Evolutionary conservation across 768 basidiomycete genomes (phyloP).

Genomic region (Lentinula detonsa): DNA sequence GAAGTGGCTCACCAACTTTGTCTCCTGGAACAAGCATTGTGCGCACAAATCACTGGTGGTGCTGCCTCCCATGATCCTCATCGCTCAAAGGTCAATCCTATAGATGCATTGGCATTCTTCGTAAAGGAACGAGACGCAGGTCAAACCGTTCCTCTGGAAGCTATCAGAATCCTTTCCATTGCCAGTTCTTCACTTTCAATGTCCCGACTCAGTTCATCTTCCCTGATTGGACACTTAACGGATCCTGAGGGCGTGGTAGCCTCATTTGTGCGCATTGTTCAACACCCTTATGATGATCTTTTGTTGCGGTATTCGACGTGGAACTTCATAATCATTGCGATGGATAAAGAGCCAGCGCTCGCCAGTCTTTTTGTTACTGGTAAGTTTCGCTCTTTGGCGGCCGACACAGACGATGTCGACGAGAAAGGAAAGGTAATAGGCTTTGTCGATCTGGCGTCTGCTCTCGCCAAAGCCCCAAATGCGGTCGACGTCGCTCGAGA

Average conservation of each 20-base stretch:
- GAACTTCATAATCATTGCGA: slow-evolving; percentile 75
- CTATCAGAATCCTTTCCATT: slow-evolving; percentile 60
- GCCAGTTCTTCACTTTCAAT: slow-evolving; percentile 61
- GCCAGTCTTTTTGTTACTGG: slow-evolving; percentile 76
- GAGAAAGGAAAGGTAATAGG: slow-evolving; percentile 33
- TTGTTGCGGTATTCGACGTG: slow-evolving; percentile 71
- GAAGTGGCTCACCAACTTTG: slow-evolving; percentile 40
- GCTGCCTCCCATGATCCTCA: slow-evolving; percentile 36
- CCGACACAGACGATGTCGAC: slow-evolving; percentile 22
- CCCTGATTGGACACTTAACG: slow-evolving; percentile 72
- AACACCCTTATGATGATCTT: slow-evolving; percentile 77
- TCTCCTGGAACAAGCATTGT: slow-evolving; percentile 73
- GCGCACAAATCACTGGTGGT: slow-evolving; percentile 52
- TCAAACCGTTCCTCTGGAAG: slow-evolving; percentile 53
- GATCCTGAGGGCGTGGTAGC: slow-evolving; percentile 69
- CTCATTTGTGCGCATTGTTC: slow-evolving; percentile 63
- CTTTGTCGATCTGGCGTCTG: slow-evolving; percentile 22
- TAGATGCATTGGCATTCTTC: slow-evolving; percentile 69
- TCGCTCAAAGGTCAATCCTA: slow-evolving; percentile 55
- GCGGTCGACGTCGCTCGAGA: slow-evolving; percentile 66
- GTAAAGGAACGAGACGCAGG: slow-evolving; percentile 64
- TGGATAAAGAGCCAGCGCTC: slow-evolving; percentile 84
- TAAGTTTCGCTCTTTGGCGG: slow-evolving; percentile 46
- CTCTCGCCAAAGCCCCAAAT: slow-evolving; percentile 34
- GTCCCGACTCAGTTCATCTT: slow-evolving; percentile 56